phyloP scores from a whole-genome alignment of 2,329 filamentous ascomycete genomes.

The Nemania sp. region DNA sequence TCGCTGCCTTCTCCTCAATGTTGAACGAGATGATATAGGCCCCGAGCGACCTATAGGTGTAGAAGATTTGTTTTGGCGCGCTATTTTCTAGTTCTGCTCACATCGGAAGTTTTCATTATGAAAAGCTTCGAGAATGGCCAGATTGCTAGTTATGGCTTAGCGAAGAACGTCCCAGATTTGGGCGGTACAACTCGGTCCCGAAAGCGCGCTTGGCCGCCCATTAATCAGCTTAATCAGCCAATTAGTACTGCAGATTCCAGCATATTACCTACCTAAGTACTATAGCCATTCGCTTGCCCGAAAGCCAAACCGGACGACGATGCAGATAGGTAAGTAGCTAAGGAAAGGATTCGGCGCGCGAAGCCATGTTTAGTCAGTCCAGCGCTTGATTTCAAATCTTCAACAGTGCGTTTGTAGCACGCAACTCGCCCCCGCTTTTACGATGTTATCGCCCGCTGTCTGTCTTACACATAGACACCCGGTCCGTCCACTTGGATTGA shows the following conservation, averaged over 20 bases:
- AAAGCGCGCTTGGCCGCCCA: neutral
- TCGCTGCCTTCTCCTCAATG: no score
- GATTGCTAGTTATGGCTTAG: neutral
- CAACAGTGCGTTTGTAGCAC: neutral
- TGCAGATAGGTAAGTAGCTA: slow-evolving; percentile 15
- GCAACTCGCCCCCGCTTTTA: slow-evolving; percentile 25
- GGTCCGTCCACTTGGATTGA: neutral
- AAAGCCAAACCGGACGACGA: neutral
- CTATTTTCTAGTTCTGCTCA: no score
- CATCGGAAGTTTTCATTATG: no score
- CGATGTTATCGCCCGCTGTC: neutral
- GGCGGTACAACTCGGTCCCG: neutral
- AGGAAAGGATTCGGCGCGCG: neutral
- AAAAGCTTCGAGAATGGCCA: no score
- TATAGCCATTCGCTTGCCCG: neutral
- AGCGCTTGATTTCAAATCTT: slow-evolving; percentile 26
- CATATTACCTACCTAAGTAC: no score
- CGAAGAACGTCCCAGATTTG: no score
- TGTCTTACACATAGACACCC: no score
- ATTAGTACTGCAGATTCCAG: neutral
- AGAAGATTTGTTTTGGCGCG: no score
- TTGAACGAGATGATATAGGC: no score
- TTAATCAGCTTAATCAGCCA: slow-evolving; percentile 30
- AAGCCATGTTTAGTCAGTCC: slow-evolving; percentile 3
- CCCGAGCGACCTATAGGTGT: no score